These are phyloP conservation scores for Uncinocarpus reesii DNA, from an alignment of 2,329 filamentous ascomycete genomes.

Conservation along the genomic window DNA sequence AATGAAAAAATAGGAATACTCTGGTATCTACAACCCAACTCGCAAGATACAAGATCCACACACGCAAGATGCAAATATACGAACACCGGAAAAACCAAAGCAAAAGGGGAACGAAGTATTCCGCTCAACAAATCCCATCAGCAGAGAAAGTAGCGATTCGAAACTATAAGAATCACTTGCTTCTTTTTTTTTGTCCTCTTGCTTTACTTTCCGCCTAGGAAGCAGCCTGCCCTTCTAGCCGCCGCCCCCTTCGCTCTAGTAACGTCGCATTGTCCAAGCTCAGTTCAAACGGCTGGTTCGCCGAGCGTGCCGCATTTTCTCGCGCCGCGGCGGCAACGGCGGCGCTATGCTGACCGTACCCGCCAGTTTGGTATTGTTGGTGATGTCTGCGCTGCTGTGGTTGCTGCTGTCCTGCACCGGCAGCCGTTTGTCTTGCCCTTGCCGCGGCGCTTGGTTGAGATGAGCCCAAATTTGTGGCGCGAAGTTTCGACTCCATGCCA, in stretches of 20 bases:
- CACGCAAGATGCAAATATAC: neutral
- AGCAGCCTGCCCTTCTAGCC: conserved; percentile 13
- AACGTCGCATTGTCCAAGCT: conserved; percentile 85
- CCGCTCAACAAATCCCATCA: too few relatives aligned
- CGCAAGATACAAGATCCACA: neutral
- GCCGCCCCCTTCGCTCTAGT: conserved; percentile 54
- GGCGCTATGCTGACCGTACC: conserved; percentile 83
- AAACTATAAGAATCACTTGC: neutral
- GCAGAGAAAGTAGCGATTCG: neutral
- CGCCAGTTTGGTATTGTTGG: conserved; percentile 44
- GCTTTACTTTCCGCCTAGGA: neutral
- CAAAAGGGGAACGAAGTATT: neutral
- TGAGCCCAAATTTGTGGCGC: conserved; percentile 57
- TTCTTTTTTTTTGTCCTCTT: neutral
- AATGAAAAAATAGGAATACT: neutral
- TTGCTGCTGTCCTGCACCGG: conserved; percentile 36
- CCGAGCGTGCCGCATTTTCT: conserved; percentile 62
- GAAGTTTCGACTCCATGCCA: conserved; percentile 76
- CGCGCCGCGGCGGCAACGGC: conserved; percentile 73
- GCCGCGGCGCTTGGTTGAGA: conserved; percentile 45
- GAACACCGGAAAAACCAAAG: neutral
- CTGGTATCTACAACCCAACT: conserved; percentile 7
- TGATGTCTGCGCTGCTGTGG: conserved; percentile 37
- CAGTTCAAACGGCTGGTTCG: conserved; percentile 80
- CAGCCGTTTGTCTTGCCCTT: conserved; percentile 47